phyloP scores from a whole-genome alignment of 2,329 filamentous ascomycete genomes.

The Trichoderma afroharzianum region DNA sequence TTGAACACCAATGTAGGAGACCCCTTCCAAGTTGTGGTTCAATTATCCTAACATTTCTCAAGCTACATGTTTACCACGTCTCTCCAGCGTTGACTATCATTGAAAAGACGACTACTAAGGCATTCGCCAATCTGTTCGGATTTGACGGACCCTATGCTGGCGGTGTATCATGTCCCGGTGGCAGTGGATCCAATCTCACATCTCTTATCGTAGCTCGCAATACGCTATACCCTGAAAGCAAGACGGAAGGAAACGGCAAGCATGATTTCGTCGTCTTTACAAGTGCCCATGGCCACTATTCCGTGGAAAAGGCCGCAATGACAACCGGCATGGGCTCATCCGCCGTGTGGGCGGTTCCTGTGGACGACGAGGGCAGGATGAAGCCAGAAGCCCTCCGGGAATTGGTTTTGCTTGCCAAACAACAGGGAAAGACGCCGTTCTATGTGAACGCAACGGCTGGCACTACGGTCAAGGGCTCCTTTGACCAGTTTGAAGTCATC shows the following conservation, averaged over 20 bases:
- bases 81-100: slow-evolving; percentile 84
- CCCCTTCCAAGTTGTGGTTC: not conserved
- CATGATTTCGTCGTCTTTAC: slow-evolving; percentile 80
- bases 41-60: not conserved
- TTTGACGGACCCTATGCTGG: slow-evolving; percentile 66
- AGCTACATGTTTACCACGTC: slow-evolving; percentile 89
- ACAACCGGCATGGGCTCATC: slow-evolving; percentile 77
- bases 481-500: slow-evolving; percentile 73
- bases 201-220: slow-evolving; percentile 87
- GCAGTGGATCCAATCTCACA: slow-evolving; percentile 78
- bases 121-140: slow-evolving; percentile 73
- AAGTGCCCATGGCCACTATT: slow-evolving; percentile 87
- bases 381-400: slow-evolving; percentile 60
- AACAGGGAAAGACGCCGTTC: slow-evolving; percentile 73
- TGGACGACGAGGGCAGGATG: slow-evolving; percentile 73
- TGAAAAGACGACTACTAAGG: slow-evolving; percentile 75
- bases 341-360: slow-evolving; percentile 69
- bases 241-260: slow-evolving; percentile 63
- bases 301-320: slow-evolving; percentile 89
- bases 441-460: slow-evolving; percentile 96
- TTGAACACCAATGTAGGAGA: slow-evolving; percentile 80
- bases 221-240: slow-evolving; percentile 75
- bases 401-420: slow-evolving; percentile 58
- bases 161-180: slow-evolving; percentile 76
- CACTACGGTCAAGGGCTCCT: slow-evolving; percentile 88